phyloP scores from a whole-genome alignment of 352 stramenopile species.

The Phytophthora ramorum region DNA sequence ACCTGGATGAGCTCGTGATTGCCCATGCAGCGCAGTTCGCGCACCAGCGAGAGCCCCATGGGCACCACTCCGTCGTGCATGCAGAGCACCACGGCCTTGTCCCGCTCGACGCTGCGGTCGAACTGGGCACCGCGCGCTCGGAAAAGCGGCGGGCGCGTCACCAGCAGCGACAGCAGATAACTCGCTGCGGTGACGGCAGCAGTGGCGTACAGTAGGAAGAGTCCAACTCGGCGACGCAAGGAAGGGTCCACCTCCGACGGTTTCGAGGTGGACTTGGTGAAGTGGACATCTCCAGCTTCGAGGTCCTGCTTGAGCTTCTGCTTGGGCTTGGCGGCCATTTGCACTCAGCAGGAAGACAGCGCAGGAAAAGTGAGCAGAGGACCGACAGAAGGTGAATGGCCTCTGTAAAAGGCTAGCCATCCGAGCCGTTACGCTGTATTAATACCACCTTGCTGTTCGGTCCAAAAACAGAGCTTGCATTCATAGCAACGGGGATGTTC shows the following conservation, averaged over 20 bases:
- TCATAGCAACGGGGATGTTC: too few species aligned
- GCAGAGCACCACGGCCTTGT: constrained; percentile 51
- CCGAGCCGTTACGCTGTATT: neutral
- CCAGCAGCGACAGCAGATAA: constrained; percentile 13
- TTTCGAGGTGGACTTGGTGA: constrained; percentile 15
- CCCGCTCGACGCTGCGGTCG: constrained; percentile 19
- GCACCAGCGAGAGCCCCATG: constrained; percentile 54
- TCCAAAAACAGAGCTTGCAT: neutral
- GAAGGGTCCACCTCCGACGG: constrained; percentile 15
- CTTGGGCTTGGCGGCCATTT: constrained; percentile 1
- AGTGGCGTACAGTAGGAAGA: constrained; percentile 12
- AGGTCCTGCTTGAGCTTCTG: constrained; percentile 16
- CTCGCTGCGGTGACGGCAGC: constrained; percentile 1
- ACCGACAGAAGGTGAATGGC: constrained; percentile 11
- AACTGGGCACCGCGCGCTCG: constrained; percentile 14
- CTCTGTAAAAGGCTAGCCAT: neutral
- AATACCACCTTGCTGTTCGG: constrained; percentile 16
- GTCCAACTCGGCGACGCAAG: constrained; percentile 12
- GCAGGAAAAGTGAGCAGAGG: constrained; percentile 1
- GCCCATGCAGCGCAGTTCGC: constrained; percentile 51
- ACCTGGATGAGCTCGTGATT: constrained; percentile 58
- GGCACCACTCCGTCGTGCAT: constrained; percentile 48
- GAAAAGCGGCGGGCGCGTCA: constrained; percentile 16
- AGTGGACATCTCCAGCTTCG: constrained; percentile 10
- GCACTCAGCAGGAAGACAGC: too few species aligned